A percentile compares a stretch with the other conserved stretches of the same genome.
phyloP scores from a whole-genome alignment of 2,329 filamentous ascomycete species.

The Penicillium sp. region DNA sequence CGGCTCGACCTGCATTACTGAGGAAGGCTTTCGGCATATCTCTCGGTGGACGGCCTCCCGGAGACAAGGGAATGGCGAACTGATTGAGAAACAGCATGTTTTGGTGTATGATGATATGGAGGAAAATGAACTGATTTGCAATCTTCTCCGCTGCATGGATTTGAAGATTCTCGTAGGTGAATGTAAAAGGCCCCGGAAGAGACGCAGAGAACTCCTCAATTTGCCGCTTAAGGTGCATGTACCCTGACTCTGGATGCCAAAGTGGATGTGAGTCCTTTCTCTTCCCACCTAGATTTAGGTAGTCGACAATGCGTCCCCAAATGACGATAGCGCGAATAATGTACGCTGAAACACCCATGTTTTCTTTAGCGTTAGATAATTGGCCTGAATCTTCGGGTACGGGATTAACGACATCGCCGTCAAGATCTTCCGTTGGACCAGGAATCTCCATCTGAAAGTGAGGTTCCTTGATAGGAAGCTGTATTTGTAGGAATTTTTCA shows the following conservation, averaged over 20 bases:
- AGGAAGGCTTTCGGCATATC: constrained; percentile 77
- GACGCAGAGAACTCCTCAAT: constrained; percentile 66
- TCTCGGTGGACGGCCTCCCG: constrained; percentile 61
- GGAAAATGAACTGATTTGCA: constrained; percentile 86
- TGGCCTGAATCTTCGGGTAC: constrained; percentile 63
- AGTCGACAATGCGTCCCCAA: constrained; percentile 87
- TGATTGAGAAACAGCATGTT: constrained; percentile 86
- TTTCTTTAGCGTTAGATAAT: constrained; percentile 65
- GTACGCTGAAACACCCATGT: constrained; percentile 93
- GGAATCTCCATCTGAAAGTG: constrained; percentile 90
- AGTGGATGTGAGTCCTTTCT: constrained; percentile 72
- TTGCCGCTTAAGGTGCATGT: constrained; percentile 66
- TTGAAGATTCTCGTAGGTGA: constrained; percentile 77
- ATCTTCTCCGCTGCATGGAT: constrained; percentile 79
- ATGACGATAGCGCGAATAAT: constrained; percentile 80
- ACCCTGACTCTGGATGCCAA: constrained; percentile 79
- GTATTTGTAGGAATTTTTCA: constrained; percentile 84
- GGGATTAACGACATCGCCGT: constrained; percentile 65
- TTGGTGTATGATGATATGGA: constrained; percentile 88
- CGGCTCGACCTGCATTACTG: constrained; percentile 68
- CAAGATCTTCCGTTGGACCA: constrained; percentile 77
- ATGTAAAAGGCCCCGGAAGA: constrained; percentile 69
- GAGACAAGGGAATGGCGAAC: constrained; percentile 71
- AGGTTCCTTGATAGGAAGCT: constrained; percentile 84
- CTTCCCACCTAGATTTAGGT: constrained; percentile 85